Percentiles rank a stretch among this genome's conserved stretches.
Evolutionary conservation across 202 grass and related monocot genomes (phyloP).

Genomic region (Carex sylvatica): DNA sequence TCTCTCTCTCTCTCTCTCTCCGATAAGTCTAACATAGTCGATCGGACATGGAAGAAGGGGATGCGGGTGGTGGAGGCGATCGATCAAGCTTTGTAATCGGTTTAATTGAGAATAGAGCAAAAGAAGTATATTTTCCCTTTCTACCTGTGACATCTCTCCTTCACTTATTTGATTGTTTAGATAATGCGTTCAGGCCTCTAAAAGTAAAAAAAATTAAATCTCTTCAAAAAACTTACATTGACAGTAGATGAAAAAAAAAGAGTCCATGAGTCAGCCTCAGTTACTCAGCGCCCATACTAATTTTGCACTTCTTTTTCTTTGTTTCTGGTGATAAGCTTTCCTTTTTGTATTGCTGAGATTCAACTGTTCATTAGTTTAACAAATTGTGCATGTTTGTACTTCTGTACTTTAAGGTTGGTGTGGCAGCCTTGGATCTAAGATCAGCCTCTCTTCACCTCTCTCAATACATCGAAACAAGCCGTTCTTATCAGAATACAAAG

Average conservation of each 20-base stretch:
- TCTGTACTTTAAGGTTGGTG: slow-evolving; percentile 56
- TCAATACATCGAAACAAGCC: slow-evolving; percentile 94
- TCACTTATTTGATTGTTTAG: not conserved
- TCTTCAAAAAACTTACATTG: not conserved
- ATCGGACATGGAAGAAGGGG: slow-evolving; percentile 22
- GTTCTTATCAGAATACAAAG: slow-evolving; percentile 92
- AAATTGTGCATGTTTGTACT: not conserved
- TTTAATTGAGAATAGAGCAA: slow-evolving; percentile 89
- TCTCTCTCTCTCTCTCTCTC: not conserved
- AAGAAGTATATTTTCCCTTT: slow-evolving; percentile 48
- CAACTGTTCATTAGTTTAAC: not conserved
- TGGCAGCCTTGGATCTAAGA: slow-evolving; percentile 95
- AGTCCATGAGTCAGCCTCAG: not conserved
- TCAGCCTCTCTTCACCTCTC: slow-evolving; percentile 85
- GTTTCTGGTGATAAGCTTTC: not conserved
- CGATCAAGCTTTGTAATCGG: slow-evolving; percentile 66
- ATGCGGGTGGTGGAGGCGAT: slow-evolving; percentile 34
- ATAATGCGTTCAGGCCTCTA: not conserved
- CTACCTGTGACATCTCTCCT: not conserved
- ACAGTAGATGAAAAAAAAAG: not conserved
- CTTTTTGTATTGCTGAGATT: not conserved
- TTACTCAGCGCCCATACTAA: not conserved
- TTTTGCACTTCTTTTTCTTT: not conserved
- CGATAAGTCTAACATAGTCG: not conserved
- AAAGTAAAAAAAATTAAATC: not conserved